These are phyloP conservation scores for Candida boidinii DNA, from an alignment of 805 yeast species.

Conservation along the genomic window DNA sequence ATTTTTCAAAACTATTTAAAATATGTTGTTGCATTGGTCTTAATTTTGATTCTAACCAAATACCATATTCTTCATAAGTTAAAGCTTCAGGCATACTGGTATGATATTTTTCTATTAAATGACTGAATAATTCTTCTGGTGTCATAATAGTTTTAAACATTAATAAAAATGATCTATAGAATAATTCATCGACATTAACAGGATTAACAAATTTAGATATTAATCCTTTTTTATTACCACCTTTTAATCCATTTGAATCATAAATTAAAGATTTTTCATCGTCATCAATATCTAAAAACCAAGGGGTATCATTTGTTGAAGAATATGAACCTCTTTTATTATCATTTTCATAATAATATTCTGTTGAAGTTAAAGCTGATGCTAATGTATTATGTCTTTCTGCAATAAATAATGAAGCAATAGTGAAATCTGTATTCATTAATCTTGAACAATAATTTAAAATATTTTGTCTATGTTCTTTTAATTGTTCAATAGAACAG, in stretches of 20 bases:
- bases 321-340: slow-evolving; percentile 20
- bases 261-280: slow-evolving; percentile 38
- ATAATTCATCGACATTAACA: slow-evolving; percentile 42
- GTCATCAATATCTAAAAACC: slow-evolving; percentile 66
- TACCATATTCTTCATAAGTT: slow-evolving; percentile 69
- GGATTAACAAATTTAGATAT: slow-evolving; percentile 78
- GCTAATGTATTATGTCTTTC: slow-evolving; percentile 30
- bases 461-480: slow-evolving; percentile 63
- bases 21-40: slow-evolving; percentile 60
- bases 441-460: slow-evolving; percentile 68
- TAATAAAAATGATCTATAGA: slow-evolving; percentile 60
- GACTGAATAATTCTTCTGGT: slow-evolving; percentile 50
- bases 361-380: slow-evolving; percentile 17
- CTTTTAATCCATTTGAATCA: slow-evolving; percentile 70
- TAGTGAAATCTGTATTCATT: slow-evolving; percentile 65
- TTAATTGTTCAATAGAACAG: slow-evolving; percentile 43
- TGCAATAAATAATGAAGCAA: slow-evolving; percentile 42
- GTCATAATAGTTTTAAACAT: slow-evolving; percentile 71
- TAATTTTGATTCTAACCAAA: slow-evolving; percentile 68
- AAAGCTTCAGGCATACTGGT: slow-evolving; percentile 81
- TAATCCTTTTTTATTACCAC: slow-evolving; percentile 74
- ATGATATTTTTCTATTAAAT: slow-evolving; percentile 57
- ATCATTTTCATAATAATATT: slow-evolving; percentile 28
- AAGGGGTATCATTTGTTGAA: slow-evolving; percentile 44
- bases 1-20: slow-evolving; percentile 53